phyloP scores from a whole-genome alignment of 2,329 filamentous ascomycete genomes.

The Cercospora sesami region DNA sequence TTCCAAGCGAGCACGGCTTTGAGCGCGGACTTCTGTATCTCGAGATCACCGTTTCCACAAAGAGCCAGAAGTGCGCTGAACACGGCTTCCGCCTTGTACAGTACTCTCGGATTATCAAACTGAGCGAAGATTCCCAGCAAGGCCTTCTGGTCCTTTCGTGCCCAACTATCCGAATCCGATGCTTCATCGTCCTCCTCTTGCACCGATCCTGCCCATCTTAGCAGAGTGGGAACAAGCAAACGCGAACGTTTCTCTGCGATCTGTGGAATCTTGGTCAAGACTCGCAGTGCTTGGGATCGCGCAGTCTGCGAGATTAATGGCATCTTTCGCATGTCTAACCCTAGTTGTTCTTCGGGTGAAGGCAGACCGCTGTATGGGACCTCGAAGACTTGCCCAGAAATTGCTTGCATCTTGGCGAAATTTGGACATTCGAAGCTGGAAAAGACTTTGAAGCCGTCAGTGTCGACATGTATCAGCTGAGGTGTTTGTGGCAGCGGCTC shows the following conservation, averaged over 20 bases:
- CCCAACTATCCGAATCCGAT: constrained; percentile 53
- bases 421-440: constrained; percentile 88
- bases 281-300: constrained; percentile 74
- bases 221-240: constrained; percentile 77
- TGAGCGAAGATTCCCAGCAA: constrained; percentile 79
- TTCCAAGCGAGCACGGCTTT: constrained; percentile 91
- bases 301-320: constrained; percentile 26
- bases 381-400: constrained; percentile 55
- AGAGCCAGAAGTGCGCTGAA: constrained; percentile 72
- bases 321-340: constrained; percentile 17
- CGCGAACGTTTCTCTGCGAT: constrained; percentile 85
- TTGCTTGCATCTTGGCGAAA: constrained; percentile 58
- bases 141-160: constrained; percentile 76
- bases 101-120: constrained; percentile 80
- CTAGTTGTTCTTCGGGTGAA: constrained; percentile 24
- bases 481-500: not conserved
- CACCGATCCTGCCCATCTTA: constrained; percentile 72
- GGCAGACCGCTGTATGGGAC: constrained; percentile 46
- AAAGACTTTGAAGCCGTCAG: constrained; percentile 41
- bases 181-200: constrained; percentile 22
- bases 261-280: constrained; percentile 70
- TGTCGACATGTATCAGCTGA: constrained; percentile 25
- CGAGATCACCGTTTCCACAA: constrained; percentile 82
- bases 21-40: constrained; percentile 81
- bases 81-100: constrained; percentile 76